Evolutionary conservation across 805 yeast genomes (phyloP).

Genomic region (Candida suzukii): DNA sequence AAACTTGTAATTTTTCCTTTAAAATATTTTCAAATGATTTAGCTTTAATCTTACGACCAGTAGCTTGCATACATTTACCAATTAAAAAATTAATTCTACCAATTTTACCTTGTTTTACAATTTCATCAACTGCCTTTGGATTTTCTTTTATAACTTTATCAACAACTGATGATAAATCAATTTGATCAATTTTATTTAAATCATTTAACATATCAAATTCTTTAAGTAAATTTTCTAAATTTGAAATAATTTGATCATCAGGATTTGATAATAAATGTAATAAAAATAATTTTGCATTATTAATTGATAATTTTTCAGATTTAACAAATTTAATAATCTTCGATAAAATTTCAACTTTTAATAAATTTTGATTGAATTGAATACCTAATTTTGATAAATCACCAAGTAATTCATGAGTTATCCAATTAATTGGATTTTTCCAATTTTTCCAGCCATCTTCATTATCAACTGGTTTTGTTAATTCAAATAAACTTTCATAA

Average conservation of each 20-base stretch:
- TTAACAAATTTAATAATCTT: constrained; percentile 49
- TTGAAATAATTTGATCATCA: constrained; percentile 24
- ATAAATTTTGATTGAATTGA: constrained; percentile 23
- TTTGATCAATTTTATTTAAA: constrained; percentile 29
- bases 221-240: constrained; percentile 42
- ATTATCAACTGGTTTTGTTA: constrained; percentile 10
- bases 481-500: constrained; percentile 38
- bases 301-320: constrained; percentile 42
- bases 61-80: constrained; percentile 77
- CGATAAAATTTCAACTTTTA: constrained; percentile 39
- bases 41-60: constrained; percentile 53
- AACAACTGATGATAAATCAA: constrained; percentile 21
- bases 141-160: constrained; percentile 32
- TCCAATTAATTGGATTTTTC: constrained; percentile 60
- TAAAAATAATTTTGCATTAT: constrained; percentile 62
- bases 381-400: constrained; percentile 44
- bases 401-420: constrained; percentile 76
- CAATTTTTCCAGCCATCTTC: constrained; percentile 28
- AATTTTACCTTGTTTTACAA: constrained; percentile 49
- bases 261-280: constrained; percentile 51
- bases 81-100: constrained; percentile 69
- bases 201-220: constrained; percentile 39
- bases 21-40: constrained; percentile 16
- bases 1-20: constrained; percentile 13
- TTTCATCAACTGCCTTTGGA: constrained; percentile 48